Conservation (phyloP, 495 filamentous ascomycete genomes). For the Trichocladium uniseriatum region DNA sequence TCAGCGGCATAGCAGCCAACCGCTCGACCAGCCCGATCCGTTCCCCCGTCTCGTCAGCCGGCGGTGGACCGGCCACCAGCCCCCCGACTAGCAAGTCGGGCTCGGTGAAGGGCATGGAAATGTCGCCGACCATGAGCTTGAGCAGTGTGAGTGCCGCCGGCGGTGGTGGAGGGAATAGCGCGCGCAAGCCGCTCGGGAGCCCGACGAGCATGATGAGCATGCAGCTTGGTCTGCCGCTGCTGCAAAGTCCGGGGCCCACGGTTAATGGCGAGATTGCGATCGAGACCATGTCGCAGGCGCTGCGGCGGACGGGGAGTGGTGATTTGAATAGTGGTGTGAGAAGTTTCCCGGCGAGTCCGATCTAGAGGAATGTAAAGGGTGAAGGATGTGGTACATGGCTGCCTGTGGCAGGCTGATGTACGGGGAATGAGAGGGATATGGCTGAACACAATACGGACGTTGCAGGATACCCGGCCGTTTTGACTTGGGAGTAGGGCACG, state of each 20-base stretch:
- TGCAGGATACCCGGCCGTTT: no score
- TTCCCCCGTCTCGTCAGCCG: constrained; percentile 57
- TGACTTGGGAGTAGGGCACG: no score
- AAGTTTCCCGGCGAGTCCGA: constrained; percentile 54
- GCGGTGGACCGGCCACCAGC: constrained; percentile 28
- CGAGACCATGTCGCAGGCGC: constrained; percentile 84
- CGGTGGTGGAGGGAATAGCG: no score
- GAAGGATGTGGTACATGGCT: background rate
- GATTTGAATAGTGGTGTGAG: constrained; percentile 52
- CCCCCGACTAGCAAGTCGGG: constrained; percentile 60
- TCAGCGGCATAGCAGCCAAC: constrained; percentile 35
- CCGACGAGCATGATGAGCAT: constrained; percentile 26
- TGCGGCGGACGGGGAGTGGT: constrained; percentile 71
- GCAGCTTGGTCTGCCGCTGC: background rate
- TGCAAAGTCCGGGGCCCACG: constrained; percentile 13
- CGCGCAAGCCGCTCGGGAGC: constrained; percentile 40
- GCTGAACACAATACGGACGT: no score
- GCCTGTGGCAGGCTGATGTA: no score
- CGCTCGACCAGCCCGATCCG: constrained; percentile 66
- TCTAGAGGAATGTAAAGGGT: constrained; percentile 13
- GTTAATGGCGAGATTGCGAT: constrained; percentile 64
- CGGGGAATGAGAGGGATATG: no score
- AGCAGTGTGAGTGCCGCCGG: background rate
- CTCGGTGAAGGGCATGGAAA: constrained; percentile 56
- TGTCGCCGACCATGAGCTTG: constrained; percentile 39